Evolutionary conservation across 2,329 filamentous ascomycete genomes (phyloP).

Genomic region (Zopfia rhizophila): DNA sequence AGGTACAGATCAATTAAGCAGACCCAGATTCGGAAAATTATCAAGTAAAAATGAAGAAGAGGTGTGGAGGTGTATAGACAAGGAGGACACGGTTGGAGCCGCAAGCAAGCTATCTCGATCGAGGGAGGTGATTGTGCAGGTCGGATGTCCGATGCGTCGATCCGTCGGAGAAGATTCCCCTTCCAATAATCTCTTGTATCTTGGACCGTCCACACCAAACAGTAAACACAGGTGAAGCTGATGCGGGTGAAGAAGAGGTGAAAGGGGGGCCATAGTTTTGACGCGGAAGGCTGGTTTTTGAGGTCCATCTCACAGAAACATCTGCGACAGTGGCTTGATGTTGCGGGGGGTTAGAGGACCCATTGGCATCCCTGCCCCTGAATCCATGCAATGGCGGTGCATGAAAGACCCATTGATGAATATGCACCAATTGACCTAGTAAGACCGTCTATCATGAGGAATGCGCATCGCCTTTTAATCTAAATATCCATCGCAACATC

Average conservation of each 20-base stretch:
- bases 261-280: constrained; percentile 3
- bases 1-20: constrained; percentile 31
- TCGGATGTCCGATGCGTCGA: constrained; percentile 5
- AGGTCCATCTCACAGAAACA: constrained; percentile 16
- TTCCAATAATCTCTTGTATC: too few species aligned
- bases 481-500: too few species aligned
- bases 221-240: too few species aligned
- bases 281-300: constrained; percentile 9
- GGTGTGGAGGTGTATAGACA: background rate
- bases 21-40: constrained; percentile 18
- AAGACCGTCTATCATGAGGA: too few species aligned
- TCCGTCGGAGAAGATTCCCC: too few species aligned
- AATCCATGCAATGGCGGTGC: too few species aligned
- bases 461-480: too few species aligned
- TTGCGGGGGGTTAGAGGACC: background rate
- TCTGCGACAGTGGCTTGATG: constrained; percentile 20
- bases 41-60: background rate
- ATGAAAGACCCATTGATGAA: too few species aligned
- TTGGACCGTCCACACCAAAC: too few species aligned
- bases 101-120: constrained; percentile 3
- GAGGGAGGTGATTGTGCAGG: background rate
- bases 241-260: background rate
- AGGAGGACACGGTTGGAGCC: constrained; percentile 5
- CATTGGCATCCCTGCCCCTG: too few species aligned
- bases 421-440: too few species aligned